These are phyloP conservation scores for Pseudocercospora cruenta DNA, from an alignment of 2,329 filamentous ascomycete species.

Conservation along the genomic window DNA sequence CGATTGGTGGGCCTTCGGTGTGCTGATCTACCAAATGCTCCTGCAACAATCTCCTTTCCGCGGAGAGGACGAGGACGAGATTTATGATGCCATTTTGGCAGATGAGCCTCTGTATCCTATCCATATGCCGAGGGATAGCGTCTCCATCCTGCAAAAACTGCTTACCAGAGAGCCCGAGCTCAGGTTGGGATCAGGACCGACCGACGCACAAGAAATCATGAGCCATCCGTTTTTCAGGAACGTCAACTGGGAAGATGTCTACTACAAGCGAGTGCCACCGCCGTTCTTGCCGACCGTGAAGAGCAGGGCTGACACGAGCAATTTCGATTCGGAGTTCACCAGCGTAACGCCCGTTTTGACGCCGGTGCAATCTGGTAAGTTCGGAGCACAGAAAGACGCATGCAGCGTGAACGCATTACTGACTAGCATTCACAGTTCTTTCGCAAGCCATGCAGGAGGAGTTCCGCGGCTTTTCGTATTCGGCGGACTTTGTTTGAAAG, in stretches of 20 bases:
- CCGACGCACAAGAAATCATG: slow-evolving; percentile 98
- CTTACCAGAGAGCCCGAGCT: slow-evolving; percentile 93
- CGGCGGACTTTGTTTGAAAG: slow-evolving; percentile 77
- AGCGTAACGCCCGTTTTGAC: slow-evolving; percentile 97
- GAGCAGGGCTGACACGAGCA: slow-evolving; percentile 96
- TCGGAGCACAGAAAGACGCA: not conserved
- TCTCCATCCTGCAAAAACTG: slow-evolving; percentile 96
- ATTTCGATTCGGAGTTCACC: slow-evolving; percentile 98
- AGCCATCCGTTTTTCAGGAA: slow-evolving; percentile 97
- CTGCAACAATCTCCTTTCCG: slow-evolving; percentile 98
- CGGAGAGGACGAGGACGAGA: slow-evolving; percentile 98
- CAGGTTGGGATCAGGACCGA: slow-evolving; percentile 89
- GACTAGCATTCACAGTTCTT: slow-evolving; percentile 64
- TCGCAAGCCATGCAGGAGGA: slow-evolving; percentile 99
- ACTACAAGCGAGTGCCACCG: slow-evolving; percentile 86
- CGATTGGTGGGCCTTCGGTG: slow-evolving; percentile 99
- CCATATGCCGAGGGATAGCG: slow-evolving; percentile 96
- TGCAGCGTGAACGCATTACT: slow-evolving; percentile 21
- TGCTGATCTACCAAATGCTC: slow-evolving; percentile 99
- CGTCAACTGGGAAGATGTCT: slow-evolving; percentile 98
- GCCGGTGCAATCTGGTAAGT: slow-evolving; percentile 92
- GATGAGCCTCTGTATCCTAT: slow-evolving; percentile 98
- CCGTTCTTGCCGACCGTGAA: slow-evolving; percentile 90
- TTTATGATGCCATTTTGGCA: slow-evolving; percentile 96
- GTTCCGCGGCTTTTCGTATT: slow-evolving; percentile 98